Conservation (phyloP, 352 stramenopile genomes). For the Globisporangium barbulae region DNA sequence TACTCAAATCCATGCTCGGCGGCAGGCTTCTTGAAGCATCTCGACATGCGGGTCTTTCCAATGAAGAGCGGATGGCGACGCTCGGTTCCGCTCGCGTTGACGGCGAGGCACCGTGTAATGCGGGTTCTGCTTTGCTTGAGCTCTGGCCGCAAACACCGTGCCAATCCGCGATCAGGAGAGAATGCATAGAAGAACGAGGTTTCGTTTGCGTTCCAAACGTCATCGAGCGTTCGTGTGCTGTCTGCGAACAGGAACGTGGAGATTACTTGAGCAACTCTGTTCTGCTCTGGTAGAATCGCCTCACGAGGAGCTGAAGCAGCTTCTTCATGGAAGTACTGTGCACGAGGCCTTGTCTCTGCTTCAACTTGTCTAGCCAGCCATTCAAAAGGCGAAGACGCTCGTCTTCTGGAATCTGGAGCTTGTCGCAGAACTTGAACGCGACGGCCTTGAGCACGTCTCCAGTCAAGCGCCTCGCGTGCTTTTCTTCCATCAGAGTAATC, state of each 20-base stretch:
- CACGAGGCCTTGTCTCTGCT: background rate
- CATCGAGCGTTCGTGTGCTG: background rate
- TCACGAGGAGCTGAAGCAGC: background rate
- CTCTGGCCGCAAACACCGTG: background rate
- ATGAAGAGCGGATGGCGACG: background rate
- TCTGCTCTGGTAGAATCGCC: background rate
- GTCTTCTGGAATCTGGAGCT: background rate
- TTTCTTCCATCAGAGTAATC: background rate
- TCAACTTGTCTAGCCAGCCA: constrained; percentile 2
- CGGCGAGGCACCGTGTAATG: background rate
- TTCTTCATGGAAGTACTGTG: background rate
- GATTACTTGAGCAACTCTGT: background rate
- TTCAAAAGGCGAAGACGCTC: constrained; percentile 1
- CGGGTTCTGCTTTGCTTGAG: background rate
- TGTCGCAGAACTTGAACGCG: background rate
- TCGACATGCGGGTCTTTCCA: background rate
- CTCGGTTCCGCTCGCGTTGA: background rate
- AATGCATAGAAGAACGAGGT: background rate
- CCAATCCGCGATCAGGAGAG: background rate
- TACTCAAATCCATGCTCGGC: background rate
- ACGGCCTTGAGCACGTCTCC: background rate
- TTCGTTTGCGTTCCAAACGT: background rate
- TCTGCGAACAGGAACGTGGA: background rate
- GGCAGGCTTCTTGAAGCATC: background rate
- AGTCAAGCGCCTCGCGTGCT: background rate